phyloP scores from a whole-genome alignment of 139 green algal species.

The Limnomonas spitsbergensis region DNA sequence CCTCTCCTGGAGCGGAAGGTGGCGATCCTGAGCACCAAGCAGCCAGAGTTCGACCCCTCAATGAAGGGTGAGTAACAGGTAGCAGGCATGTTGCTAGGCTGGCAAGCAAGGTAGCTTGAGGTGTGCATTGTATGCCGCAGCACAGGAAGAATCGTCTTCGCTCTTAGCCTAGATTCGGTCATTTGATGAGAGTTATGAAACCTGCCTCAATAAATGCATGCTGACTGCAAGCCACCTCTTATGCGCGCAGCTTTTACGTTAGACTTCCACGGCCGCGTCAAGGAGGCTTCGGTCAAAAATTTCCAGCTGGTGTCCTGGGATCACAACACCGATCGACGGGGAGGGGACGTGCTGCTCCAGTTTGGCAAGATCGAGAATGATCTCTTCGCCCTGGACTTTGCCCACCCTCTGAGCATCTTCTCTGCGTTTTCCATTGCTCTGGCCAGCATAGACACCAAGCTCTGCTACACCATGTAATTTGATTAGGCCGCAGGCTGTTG shows the following conservation, averaged over 20 bases:
- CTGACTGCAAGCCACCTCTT: too few relatives aligned
- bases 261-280: conserved; percentile 69
- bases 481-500: not conserved
- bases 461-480: conserved; percentile 44
- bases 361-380: conserved; percentile 77
- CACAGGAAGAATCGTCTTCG: too few relatives aligned
- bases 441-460: conserved; percentile 51
- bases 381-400: conserved; percentile 88
- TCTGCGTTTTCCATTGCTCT: conserved; percentile 74
- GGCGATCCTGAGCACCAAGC: conserved; percentile 42
- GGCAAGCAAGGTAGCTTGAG: not conserved
- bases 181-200: too few relatives aligned
- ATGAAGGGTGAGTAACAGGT: conserved; percentile 21
- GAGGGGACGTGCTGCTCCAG: conserved; percentile 21
- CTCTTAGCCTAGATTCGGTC: too few relatives aligned
- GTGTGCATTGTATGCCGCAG: too few relatives aligned
- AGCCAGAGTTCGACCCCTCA: conserved; percentile 37
- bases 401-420: conserved; percentile 63
- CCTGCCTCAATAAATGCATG: too few relatives aligned
- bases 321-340: conserved; percentile 48
- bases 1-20: conserved; percentile 40
- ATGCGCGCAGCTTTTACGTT: not conserved
- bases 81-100: too few relatives aligned
- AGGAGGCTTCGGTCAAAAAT: conserved; percentile 87
- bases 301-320: conserved; percentile 87